These are phyloP conservation scores for Phytophthora europaea DNA, from an alignment of 352 stramenopile genomes.

Conservation along the genomic window DNA sequence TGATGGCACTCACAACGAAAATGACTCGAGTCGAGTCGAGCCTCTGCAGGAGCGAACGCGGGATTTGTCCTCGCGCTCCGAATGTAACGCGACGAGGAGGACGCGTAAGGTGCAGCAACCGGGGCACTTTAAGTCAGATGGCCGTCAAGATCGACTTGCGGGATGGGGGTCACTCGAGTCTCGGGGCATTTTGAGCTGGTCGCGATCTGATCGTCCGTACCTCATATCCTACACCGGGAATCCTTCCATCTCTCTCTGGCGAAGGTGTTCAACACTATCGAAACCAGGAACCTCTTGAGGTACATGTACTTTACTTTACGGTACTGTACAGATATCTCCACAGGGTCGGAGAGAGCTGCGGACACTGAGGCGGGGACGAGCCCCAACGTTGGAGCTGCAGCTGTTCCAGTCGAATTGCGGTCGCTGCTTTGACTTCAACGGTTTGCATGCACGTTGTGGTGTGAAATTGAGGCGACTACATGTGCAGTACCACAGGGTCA, in stretches of 20 bases:
- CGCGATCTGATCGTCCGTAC: conserved; percentile 35
- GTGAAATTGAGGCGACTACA: conserved; percentile 6
- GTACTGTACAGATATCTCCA: too few relatives aligned
- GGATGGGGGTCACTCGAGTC: conserved; percentile 26
- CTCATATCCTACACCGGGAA: not conserved
- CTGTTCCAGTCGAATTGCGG: conserved; percentile 29
- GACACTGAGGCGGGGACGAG: conserved; percentile 22
- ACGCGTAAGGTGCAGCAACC: conserved; percentile 26
- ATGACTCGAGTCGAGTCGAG: not conserved
- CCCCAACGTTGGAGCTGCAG: conserved; percentile 9
- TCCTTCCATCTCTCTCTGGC: not conserved
- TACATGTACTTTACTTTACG: too few relatives aligned
- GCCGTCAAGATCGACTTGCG: conserved; percentile 15
- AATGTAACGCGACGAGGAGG: conserved; percentile 31
- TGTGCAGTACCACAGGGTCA: too few relatives aligned
- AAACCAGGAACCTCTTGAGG: not conserved
- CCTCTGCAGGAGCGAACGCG: conserved; percentile 20
- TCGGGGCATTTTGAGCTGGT: conserved; percentile 27
- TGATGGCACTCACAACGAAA: conserved; percentile 15
- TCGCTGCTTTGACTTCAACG: conserved; percentile 22
- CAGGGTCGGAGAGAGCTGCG: conserved; percentile 3
- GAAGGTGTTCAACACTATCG: not conserved
- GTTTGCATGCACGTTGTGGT: conserved; percentile 13
- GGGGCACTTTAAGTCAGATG: conserved; percentile 40
- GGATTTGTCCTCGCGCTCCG: conserved; percentile 38